Conservation (phyloP, 2,329 filamentous ascomycete genomes). For the Aspergillus viridinutans region DNA sequence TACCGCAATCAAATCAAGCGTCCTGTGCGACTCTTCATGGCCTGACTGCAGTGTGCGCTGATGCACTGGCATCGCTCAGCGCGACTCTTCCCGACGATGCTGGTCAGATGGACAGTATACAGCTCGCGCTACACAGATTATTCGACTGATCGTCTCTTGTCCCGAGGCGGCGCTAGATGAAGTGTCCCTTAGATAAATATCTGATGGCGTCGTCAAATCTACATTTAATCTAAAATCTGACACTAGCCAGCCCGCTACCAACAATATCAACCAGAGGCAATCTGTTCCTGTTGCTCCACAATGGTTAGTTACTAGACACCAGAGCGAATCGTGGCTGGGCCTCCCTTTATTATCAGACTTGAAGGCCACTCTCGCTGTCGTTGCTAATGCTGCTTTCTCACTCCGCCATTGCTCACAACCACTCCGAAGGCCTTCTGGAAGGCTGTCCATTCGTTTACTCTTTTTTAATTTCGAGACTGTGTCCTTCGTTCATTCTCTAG, state of each 20-base stretch:
- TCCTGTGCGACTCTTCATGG: not conserved
- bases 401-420: constrained; percentile 5
- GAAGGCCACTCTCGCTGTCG: constrained; percentile 8
- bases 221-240: constrained; percentile 12
- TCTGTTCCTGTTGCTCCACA: constrained; percentile 15
- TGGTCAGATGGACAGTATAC: not conserved
- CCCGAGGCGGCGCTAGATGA: constrained; percentile 6
- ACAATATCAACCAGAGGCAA: constrained; percentile 13
- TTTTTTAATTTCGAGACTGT: constrained; percentile 10
- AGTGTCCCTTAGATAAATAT: constrained; percentile 3
- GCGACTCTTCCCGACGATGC: not conserved
- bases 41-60: not conserved
- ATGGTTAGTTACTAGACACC: constrained; percentile 6
- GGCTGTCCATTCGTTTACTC: constrained; percentile 33
- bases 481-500: constrained; percentile 9
- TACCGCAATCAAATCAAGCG: not conserved
- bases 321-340: constrained; percentile 5
- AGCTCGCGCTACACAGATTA: not conserved
- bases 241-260: constrained; percentile 11
- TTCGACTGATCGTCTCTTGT: not conserved
- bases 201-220: constrained; percentile 13
- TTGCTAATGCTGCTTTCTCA: constrained; percentile 9
- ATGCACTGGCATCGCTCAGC: not conserved
- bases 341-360: constrained; percentile 3
- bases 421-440: constrained; percentile 34